Base-by-base conservation (phyloP, 2,329 filamentous ascomycete species). In the Neofusicoccum sp. region DNA sequence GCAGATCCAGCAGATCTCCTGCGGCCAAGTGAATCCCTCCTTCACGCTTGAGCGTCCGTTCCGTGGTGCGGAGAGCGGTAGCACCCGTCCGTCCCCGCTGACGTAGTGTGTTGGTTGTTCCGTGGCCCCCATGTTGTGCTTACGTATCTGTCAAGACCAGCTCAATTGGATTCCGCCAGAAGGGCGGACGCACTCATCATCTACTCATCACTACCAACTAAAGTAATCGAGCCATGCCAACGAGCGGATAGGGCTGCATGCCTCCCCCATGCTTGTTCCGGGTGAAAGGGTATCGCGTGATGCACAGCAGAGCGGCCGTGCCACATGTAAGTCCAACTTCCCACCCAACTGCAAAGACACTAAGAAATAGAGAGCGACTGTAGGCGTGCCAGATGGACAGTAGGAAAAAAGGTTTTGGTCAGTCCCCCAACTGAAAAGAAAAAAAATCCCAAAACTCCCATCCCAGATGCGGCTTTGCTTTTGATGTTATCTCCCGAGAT, bases 401-500 rank as follows among this genome's bases (percentile, higher is more conserved):
- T 3, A 11, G n/a, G 41, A 45, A 22, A 56, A 45, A 34, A 31
- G 41, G 29, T 47, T 37, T 56, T 44, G 39, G 52, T 31, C 52
- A 56, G 52, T 44, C 41, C 54, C 54, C 12, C 8, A 47, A 58
- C 54, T 47, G 54, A 43, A 45, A 44, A 12, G 14, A 45, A 11
- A 33, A 45, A 41, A 4, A 22, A 16, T 9, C 22, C 36, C 41
- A 33, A 41, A 28, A 41, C 50, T 36, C 54, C 54, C 41, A 41
- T 47, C 41, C 41, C 31, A 11, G 28, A 58, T 58, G 54, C 54
- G 54, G 54, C 54, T 44, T 16, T 43, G 39, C 54, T 45, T 58
- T 45, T 58, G 54, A 58, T 34, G 45, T 58, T 58, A 58, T 56
- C 54, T 36, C 54, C 54, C n/a, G n/a, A 44, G 16, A n/a, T 58